Conservation (phyloP, 257 asterid species). For the Jacaranda copaia region DNA sequence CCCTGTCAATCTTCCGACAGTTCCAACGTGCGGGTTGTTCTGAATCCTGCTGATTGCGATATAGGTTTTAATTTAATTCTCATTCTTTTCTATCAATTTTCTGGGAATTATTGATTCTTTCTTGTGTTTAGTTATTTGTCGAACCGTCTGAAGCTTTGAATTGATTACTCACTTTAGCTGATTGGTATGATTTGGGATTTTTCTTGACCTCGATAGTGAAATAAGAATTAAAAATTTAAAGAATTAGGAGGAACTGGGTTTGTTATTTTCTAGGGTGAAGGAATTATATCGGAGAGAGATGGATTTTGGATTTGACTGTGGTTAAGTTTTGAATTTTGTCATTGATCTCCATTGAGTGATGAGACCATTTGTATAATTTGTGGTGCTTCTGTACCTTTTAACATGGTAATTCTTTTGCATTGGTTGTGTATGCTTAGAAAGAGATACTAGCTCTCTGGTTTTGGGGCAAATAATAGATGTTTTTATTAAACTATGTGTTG, state of each 20-base stretch:
- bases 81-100: background rate
- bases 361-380: background rate
- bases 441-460: background rate
- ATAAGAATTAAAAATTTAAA: background rate
- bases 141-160: background rate
- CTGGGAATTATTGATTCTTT: background rate
- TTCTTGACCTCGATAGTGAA: background rate
- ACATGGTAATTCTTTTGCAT: background rate
- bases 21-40: conserved; percentile 37
- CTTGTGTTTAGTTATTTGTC: background rate
- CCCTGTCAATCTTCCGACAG: conserved; percentile 27
- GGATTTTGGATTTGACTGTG: background rate
- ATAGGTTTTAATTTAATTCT: conserved; percentile 46
- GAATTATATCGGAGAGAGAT: background rate
- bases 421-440: background rate
- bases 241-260: background rate
- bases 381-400: background rate
- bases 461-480: background rate
- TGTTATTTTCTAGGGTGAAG: background rate
- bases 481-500: background rate
- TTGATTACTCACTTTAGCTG: background rate
- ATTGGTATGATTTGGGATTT: background rate
- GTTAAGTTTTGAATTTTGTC: background rate
- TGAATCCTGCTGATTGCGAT: conserved; percentile 72
- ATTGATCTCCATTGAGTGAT: background rate